These are phyloP conservation scores for Coniochaeta sp. DNA, from an alignment of 2,329 filamentous ascomycete species.

Conservation along the genomic window DNA sequence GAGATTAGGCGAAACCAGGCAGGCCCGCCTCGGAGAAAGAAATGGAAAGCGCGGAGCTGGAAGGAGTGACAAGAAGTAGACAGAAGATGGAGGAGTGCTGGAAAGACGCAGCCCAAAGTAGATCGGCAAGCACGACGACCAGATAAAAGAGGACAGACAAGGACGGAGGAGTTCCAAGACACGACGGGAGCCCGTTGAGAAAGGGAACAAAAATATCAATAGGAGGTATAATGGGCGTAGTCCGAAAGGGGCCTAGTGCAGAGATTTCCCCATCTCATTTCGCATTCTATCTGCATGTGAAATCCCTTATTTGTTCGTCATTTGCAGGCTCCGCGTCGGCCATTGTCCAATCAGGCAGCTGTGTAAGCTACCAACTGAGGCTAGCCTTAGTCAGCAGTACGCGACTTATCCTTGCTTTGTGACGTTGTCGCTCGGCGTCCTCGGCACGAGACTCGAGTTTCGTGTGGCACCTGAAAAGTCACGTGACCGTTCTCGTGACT, in stretches of 20 bases:
- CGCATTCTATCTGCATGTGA: conserved; percentile 18
- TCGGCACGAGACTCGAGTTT: neutral
- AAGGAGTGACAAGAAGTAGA: conserved; percentile 32
- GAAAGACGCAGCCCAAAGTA: conserved; percentile 13
- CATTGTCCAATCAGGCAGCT: conserved; percentile 14
- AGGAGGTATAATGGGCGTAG: conserved; percentile 7
- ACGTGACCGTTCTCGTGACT: neutral
- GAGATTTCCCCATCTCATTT: conserved; percentile 15
- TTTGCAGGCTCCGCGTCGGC: conserved; percentile 5
- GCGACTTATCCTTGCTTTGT: no score
- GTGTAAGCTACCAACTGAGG: neutral
- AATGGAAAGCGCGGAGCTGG: conserved; percentile 23
- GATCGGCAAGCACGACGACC: conserved; percentile 8
- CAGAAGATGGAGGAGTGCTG: conserved; percentile 20
- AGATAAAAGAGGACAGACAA: conserved; percentile 9
- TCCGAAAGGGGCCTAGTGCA: conserved; percentile 11
- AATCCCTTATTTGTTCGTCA: conserved; percentile 8
- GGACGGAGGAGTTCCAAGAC: neutral
- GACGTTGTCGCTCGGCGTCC: neutral
- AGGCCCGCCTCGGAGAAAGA: conserved; percentile 11
- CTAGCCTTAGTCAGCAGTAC: neutral
- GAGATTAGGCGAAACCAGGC: conserved; percentile 3
- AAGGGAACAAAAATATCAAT: conserved; percentile 15
- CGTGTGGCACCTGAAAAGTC: no score
- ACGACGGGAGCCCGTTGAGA: neutral